phyloP scores from a whole-genome alignment of 2,329 filamentous ascomycete genomes.

The Huntiella omanensis region DNA sequence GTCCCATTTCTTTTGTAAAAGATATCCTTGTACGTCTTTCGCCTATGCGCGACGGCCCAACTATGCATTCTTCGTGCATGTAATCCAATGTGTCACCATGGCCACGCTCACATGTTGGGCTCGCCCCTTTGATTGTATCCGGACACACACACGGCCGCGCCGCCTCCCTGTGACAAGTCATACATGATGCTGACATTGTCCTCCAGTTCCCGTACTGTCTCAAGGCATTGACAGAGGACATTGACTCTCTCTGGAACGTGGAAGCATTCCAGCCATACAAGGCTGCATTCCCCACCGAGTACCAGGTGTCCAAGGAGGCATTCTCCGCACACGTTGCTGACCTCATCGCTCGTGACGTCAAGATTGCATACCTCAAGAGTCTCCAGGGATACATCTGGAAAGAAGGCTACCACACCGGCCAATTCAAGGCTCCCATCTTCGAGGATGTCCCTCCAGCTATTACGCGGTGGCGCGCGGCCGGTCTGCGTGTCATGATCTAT shows the following conservation, averaged over 20 bases:
- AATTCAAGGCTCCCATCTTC: slow-evolving; percentile 55
- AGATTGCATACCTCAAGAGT: slow-evolving; percentile 58
- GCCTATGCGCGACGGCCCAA: no score
- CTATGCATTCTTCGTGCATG: not conserved
- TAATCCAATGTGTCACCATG: not conserved
- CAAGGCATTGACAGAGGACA: slow-evolving; percentile 40
- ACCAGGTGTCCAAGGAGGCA: slow-evolving; percentile 35
- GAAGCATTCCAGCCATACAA: slow-evolving; percentile 47
- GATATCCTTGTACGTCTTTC: slow-evolving; percentile 51
- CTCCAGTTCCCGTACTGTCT: slow-evolving; percentile 63
- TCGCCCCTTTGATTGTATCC: not conserved
- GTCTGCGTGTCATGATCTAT: slow-evolving; percentile 53
- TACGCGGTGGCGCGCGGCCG: slow-evolving; percentile 34
- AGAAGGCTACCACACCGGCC: slow-evolving; percentile 50
- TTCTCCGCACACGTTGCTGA: slow-evolving; percentile 51
- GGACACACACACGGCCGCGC: not conserved
- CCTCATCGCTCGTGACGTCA: slow-evolving; percentile 53
- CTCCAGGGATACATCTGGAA: slow-evolving; percentile 68
- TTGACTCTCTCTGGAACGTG: slow-evolving; percentile 48
- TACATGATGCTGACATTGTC: not conserved
- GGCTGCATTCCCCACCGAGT: slow-evolving; percentile 49
- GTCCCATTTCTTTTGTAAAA: slow-evolving; percentile 70
- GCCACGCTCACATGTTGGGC: no score
- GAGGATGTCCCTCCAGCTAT: slow-evolving; percentile 51
- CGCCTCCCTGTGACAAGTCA: no score